Conservation (phyloP, 805 yeast species). For the Barnettozyma sucrosica region DNA sequence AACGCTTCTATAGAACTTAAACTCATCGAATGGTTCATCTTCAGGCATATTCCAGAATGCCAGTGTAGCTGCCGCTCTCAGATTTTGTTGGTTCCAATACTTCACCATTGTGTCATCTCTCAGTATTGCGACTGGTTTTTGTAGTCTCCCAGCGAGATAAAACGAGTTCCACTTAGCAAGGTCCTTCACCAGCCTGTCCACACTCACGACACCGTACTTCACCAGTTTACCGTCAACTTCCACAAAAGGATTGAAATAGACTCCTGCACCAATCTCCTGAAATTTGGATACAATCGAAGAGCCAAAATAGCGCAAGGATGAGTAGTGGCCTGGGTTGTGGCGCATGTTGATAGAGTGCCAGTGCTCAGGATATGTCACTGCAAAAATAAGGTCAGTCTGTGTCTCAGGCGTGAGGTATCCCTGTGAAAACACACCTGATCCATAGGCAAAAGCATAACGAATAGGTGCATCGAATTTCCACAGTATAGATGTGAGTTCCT, state of each 20-base stretch:
- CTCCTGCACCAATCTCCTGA: constrained; percentile 78
- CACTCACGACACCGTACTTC: constrained; percentile 83
- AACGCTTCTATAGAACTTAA: constrained; percentile 68
- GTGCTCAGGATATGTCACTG: constrained; percentile 64
- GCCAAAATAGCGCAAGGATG: constrained; percentile 58
- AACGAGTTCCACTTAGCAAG: constrained; percentile 79
- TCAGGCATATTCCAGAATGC: constrained; percentile 34
- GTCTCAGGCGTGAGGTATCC: constrained; percentile 44
- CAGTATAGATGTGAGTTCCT: constrained; percentile 42
- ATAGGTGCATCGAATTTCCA: constrained; percentile 66
- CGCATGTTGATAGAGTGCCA: constrained; percentile 75
- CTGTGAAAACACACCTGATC: constrained; percentile 88
- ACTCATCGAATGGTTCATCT: constrained; percentile 42
- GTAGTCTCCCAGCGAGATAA: constrained; percentile 88
- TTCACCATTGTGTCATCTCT: constrained; percentile 58
- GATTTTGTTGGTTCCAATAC: constrained; percentile 68
- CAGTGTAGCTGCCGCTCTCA: constrained; percentile 70
- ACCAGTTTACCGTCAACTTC: constrained; percentile 52
- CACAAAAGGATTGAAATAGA: constrained; percentile 90
- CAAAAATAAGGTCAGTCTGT: constrained; percentile 82
- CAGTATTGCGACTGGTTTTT: constrained; percentile 82
- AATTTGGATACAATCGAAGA: constrained; percentile 48
- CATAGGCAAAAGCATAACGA: constrained; percentile 84
- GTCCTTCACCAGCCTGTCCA: constrained; percentile 56
- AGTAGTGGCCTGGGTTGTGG: constrained; percentile 72